Evolutionary conservation across 2,329 filamentous ascomycete genomes (phyloP).

Genomic region (Thermothelomyces thermophilus): DNA sequence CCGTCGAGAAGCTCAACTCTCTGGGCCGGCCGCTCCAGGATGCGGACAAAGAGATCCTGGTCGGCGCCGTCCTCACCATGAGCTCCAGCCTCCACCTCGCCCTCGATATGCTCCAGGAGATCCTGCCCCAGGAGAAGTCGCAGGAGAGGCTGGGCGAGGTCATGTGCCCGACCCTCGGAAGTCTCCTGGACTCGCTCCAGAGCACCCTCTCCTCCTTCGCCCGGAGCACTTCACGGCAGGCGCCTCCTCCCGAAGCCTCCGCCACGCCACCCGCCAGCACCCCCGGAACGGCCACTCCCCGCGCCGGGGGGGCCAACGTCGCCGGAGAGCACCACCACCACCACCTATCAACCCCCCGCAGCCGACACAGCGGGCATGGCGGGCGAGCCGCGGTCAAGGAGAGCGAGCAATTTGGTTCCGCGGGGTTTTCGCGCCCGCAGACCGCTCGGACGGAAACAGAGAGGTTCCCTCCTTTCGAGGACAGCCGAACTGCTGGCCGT

Average conservation of each 20-base stretch:
- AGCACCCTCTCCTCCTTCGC: constrained; percentile 16
- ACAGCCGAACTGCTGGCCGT: too few species aligned
- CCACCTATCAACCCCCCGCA: too few species aligned
- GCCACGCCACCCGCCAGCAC: not conserved
- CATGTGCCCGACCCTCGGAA: constrained; percentile 22
- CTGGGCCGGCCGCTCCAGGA: constrained; percentile 19
- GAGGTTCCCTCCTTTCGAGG: not conserved
- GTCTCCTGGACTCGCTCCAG: constrained; percentile 17
- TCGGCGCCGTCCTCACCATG: constrained; percentile 23
- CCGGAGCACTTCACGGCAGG: not conserved
- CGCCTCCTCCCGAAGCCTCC: not conserved
- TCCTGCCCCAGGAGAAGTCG: constrained; percentile 22
- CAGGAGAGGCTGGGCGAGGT: constrained; percentile 24
- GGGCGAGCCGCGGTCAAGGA: not conserved
- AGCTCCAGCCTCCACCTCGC: constrained; percentile 22
- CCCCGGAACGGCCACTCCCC: not conserved
- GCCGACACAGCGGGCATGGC: too few species aligned
- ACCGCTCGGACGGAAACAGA: not conserved
- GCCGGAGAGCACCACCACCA: not conserved
- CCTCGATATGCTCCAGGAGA: constrained; percentile 21
- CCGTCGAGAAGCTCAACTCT: constrained; percentile 20
- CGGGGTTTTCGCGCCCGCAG: not conserved
- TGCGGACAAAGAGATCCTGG: constrained; percentile 22
- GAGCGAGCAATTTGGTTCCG: not conserved
- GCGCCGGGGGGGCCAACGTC: not conserved